Evolutionary conservation across 2,329 filamentous ascomycete genomes (phyloP), one percentile per base, ranked within the genome.

Genomic region (Thielaviopsis musarum): DNA sequence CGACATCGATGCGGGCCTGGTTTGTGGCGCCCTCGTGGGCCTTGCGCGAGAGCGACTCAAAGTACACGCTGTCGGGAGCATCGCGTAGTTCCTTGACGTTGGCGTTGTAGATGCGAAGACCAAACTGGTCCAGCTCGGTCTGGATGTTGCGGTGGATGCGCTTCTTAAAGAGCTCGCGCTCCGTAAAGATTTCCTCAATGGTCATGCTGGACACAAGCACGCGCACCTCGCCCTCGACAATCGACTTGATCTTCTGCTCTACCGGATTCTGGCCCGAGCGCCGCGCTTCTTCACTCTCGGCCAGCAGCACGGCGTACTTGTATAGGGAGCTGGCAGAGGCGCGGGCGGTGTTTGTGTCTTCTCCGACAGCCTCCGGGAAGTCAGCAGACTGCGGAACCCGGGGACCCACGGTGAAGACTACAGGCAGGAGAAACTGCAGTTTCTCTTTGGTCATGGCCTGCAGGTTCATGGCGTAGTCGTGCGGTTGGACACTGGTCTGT

Each of bases 381-480:
- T 6, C n/a, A 15, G 77, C 78, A 28, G 78, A 74, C 49, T 74
- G 71, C 63, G 85, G 83, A 63, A 91, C 82, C 63, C 89, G 82
- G 0, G 89, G 88, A 15, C 88, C 88, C 62, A 93, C 85, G 45
- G 88, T 93, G 72, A 93, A 93, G 63, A 93, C 87, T 12, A 89
- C 87, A 2, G 88, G 88, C 0, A 93, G 78, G 5, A 83, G 77
- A 69, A 93, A 91, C 64, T 91, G 86, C 2, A 93, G 77, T 70
- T 94, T 94, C 73, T 94, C 89, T 66, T 84, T 82, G 19, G 88
- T 94, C 88, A 94, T 95, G 60, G 88, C 88, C 68, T 91, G 87
- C 1, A 94, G 74, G 60, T 83, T 83, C 77, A 94, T 87, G 61
- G 80, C 81, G 71, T 93, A 91, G 71, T 94, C 88, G 67, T 88